Evolutionary conservation across 1,139 yeast species (phyloP), one percentile per base, ranked within the genome.

Genomic region (Entelexis paramagnoliae): DNA sequence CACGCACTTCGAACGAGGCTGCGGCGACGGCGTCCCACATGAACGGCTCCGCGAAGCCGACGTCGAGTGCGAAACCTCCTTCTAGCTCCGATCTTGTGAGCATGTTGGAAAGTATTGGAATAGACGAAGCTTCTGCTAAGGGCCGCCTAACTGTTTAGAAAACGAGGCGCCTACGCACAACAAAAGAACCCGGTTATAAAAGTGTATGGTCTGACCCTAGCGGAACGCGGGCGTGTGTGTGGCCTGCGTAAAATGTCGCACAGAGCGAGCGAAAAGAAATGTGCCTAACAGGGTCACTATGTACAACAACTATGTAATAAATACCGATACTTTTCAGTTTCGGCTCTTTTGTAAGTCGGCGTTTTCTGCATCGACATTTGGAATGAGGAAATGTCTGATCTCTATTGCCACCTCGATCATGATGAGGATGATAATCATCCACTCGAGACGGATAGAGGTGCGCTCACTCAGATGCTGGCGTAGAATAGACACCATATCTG

Each of bases 351-450:
- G 24, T 4, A 6, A 22, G 24, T 6, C 24, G 13, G 30, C 13
- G 17, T 36, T 33, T 11, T 33, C 40, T 3, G 11, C 16, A 5
- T 41, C 45, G 3, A 17, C 26, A 19, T 29, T 28, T 1, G 49
- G 43, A 7, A 46, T n/a, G 8, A 54, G 7, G 28, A 46, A 38
- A 30, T 36, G 50, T 10, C 47, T 76, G 3, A 78, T 68, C 65
- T 88, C 96, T 65, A 87, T 84, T 24, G 80, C 73, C 26, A 88
- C 95, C 63, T 88, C 96, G 43, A 88, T 80, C 74, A 84, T 75
- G 55, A 88, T 88, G 58, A 88, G 72, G 44, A 80, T 72, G 49
- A 88, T 86, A 59, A 88, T 86, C 64, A 87, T 82, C 94, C 94
- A 85, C 64, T 88, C 96, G 43, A 88, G 70, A 24, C 87, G 72